Evolutionary conservation across 2,329 filamentous ascomycete species (phyloP), one percentile per base, ranked within the genome.

Genomic region (Thelonectria rubi): DNA sequence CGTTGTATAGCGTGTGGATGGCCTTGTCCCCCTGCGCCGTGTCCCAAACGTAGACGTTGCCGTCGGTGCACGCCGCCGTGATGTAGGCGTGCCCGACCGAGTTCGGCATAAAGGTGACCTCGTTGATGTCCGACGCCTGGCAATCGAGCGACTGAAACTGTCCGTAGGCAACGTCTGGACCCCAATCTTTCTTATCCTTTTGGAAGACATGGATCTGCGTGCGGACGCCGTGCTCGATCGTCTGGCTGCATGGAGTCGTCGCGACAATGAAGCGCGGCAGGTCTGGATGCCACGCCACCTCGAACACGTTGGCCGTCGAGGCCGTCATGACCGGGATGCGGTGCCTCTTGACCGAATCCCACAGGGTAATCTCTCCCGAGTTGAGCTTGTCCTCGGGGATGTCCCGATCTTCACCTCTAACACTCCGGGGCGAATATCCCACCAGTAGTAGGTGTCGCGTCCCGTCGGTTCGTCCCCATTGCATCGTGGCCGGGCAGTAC

Each of bases 1-100:
- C 86, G 63, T 90, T 87, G 7, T 76, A 65, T 0, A 90, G 76
- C 2, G 82, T 73, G 67, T 88, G 86, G 20, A 87, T 81, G 0
- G 86, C 83, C 39, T 77, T 74, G 64, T 88, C 85, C n/a, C 80
- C 81, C 11, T 76, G 78, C 0, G 82, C 80, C 1, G 86, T 86
- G 62, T 89, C 87, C 86, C 86, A 90, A 1, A 90, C 80, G 61
- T 89, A 89, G 0, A 85, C 83, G 9, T 81, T 84, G 15, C 86
- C 85, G 63, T 89, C 82, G 0, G 87, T 89, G 64, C 86, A 88
- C 3, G 83, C 84, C 0, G 86, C 87, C 1, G 87, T 86, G 15
- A 89, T 74, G 62, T 87, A 89, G 20, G 80, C 79, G 62, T 81
- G 81, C 0, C 70, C 48, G 1, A 68, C 54, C 55, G 83, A 84